Evolutionary conservation across 805 yeast species (phyloP), one percentile per base, ranked within the genome.

Genomic region (Wickerhamomyces tratensis): DNA sequence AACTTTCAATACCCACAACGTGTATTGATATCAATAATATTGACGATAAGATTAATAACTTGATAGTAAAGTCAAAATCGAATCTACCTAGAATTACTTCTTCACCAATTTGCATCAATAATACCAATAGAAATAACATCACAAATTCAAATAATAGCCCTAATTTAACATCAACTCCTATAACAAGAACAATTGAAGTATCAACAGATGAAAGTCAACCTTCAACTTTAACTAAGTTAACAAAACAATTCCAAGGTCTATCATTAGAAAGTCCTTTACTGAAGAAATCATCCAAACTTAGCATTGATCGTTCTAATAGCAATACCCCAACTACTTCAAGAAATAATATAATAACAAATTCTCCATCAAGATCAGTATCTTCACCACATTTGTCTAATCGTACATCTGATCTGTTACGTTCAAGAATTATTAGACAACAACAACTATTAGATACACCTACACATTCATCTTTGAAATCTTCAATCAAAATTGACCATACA

Each of bases 41-140:
- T 13, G n/a, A 13, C 5, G 34, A 31, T 6, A 31, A 31, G 34
- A 11, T 31, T 12, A 31, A 13, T 31, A 29, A 29, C 31, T 9
- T 9, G 31, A 20, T 20, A 20, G 20, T 20, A 20, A 4, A 27
- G n/a, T 48, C 48, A 30, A 46, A 46, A 25, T 50, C 56, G 14
- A 25, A 46, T 4, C 53, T 54, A 13, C 56, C 57, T 14, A 48
- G 56, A 39, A 51, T 51, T 27, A 43, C 47, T 4, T 50, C 56
- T 1, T 47, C 57, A 1, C 52, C 57, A 6, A 33, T 35, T 27
- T 27, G 30, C 30, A 27, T 27, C 10, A 27, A 20, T 20, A 20
- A 20, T 4, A 20, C 20, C 20, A 20, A 20, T 20, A 20, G 20
- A 20, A 4, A 4, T 20, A 20, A 20, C 20, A 20, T 20, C 20